Conservation (phyloP, 1,284 basidiomycete genomes). For the Malassezia arunalokei region DNA sequence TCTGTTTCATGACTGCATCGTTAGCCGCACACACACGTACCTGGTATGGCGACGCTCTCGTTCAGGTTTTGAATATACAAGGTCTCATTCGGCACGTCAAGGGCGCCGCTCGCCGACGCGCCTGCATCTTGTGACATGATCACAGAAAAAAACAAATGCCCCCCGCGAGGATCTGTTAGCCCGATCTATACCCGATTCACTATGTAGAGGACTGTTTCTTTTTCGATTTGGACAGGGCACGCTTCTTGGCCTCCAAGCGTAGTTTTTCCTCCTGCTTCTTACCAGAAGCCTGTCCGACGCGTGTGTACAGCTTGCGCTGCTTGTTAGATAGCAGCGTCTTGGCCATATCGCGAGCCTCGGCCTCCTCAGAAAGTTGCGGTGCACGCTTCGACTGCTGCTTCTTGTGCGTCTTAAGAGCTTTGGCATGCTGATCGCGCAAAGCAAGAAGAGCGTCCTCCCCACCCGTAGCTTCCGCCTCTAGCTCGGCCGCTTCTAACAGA, state of each 20-base stretch:
- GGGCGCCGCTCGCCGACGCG: constrained; percentile 1
- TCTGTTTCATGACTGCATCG: constrained; percentile 63
- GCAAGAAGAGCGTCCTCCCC: constrained; percentile 70
- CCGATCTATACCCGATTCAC: constrained; percentile 11
- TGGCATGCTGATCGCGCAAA: constrained; percentile 48
- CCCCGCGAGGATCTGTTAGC: neutral
- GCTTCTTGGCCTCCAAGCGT: constrained; percentile 36
- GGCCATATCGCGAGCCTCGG: constrained; percentile 59
- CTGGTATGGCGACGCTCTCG: constrained; percentile 72
- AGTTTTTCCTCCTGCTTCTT: constrained; percentile 61
- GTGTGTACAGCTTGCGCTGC: constrained; percentile 87
- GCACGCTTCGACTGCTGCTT: constrained; percentile 35
- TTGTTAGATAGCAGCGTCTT: constrained; percentile 99
- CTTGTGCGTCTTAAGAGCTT: constrained; percentile 27
- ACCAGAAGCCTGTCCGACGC: constrained; percentile 77
- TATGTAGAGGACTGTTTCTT: neutral
- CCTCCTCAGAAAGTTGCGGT: constrained; percentile 53
- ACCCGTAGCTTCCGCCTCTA: constrained; percentile 82
- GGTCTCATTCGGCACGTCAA: constrained; percentile 54
- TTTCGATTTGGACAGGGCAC: constrained; percentile 20
- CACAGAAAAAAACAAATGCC: neutral
- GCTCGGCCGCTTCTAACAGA: constrained; percentile 72
- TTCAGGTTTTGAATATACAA: constrained; percentile 95
- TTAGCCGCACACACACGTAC: constrained; percentile 3
- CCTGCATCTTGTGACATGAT: constrained; percentile 1